Percentiles rank a stretch among this genome's conserved stretches.
phyloP scores from a whole-genome alignment of 83 land plant genomes.

The Larix sibirica region DNA sequence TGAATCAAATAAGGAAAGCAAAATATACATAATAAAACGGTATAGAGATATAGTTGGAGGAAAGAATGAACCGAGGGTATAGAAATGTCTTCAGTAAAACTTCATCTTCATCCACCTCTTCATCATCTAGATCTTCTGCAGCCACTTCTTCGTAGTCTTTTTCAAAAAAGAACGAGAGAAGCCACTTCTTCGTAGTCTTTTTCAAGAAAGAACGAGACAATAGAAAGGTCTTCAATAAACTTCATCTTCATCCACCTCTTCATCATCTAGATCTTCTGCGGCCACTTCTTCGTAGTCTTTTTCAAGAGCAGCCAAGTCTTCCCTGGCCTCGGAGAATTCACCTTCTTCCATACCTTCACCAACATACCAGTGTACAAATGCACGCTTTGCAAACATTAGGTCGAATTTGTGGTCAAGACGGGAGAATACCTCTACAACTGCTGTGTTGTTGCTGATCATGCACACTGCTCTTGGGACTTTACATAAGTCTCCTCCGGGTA shows the following conservation, averaged over 20 bases:
- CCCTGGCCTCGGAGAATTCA: conserved; percentile 62
- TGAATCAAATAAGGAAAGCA: too few species aligned
- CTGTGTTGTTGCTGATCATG: conserved; percentile 45
- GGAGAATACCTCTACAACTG: conserved; percentile 43
- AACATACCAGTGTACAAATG: conserved; percentile 47
- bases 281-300: conserved; percentile 54
- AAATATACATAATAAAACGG: too few species aligned
- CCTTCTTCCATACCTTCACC: conserved; percentile 73
- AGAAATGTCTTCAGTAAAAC: not conserved
- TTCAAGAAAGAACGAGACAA: too few species aligned
- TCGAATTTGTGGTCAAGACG: conserved; percentile 34
- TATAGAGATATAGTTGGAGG: too few species aligned
- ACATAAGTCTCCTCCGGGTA: conserved; percentile 44
- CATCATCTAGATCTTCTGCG: conserved; percentile 35
- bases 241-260: conserved; percentile 62
- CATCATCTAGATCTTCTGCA: conserved; percentile 41
- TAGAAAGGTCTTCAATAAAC: conserved; percentile 41
- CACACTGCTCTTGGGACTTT: conserved; percentile 50
- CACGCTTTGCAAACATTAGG: conserved; percentile 20
- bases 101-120: conserved; percentile 27
- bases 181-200: conserved; percentile 33
- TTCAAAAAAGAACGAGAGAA: conserved; percentile 23
- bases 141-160: conserved; percentile 57
- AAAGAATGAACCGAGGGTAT: too few species aligned
- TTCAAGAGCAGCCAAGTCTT: conserved; percentile 51